Evolutionary conservation across 306 rosid species (phyloP).

Genomic region (Vicia villosa): DNA sequence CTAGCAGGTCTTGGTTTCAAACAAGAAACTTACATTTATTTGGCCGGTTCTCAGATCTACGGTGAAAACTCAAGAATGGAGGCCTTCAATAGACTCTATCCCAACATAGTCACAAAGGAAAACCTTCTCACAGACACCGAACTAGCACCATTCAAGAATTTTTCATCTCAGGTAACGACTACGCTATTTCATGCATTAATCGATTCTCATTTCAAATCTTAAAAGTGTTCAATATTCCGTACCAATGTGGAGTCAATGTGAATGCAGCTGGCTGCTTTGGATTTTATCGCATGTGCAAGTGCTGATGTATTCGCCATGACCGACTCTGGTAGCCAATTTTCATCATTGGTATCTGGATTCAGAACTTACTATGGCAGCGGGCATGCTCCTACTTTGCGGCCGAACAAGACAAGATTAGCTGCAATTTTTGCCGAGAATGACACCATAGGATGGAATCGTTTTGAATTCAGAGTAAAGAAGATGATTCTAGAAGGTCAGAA

Average conservation of each 20-base stretch:
- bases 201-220: background rate
- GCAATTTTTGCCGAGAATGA: constrained; percentile 65
- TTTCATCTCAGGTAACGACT: constrained; percentile 80
- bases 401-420: constrained; percentile 89
- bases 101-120: constrained; percentile 88
- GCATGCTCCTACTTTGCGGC: constrained; percentile 74
- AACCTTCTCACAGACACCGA: constrained; percentile 67
- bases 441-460: constrained; percentile 66
- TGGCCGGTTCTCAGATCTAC: constrained; percentile 86
- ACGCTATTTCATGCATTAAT: background rate
- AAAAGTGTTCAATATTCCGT: background rate
- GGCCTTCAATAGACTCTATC: constrained; percentile 77
- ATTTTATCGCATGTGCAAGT: constrained; percentile 87
- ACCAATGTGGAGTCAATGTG: constrained; percentile 19
- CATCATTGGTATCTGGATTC: constrained; percentile 90
- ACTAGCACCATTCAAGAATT: constrained; percentile 81
- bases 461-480: constrained; percentile 76
- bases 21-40: constrained; percentile 67
- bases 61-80: constrained; percentile 76
- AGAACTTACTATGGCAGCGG: constrained; percentile 78
- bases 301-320: constrained; percentile 96
- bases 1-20: constrained; percentile 84
- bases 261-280: constrained; percentile 92
- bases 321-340: constrained; percentile 96
- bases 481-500: constrained; percentile 87